These are phyloP conservation scores for Eremochloa ophiuroides DNA, from an alignment of 176 grass and related monocot species.

Conservation along the genomic window DNA sequence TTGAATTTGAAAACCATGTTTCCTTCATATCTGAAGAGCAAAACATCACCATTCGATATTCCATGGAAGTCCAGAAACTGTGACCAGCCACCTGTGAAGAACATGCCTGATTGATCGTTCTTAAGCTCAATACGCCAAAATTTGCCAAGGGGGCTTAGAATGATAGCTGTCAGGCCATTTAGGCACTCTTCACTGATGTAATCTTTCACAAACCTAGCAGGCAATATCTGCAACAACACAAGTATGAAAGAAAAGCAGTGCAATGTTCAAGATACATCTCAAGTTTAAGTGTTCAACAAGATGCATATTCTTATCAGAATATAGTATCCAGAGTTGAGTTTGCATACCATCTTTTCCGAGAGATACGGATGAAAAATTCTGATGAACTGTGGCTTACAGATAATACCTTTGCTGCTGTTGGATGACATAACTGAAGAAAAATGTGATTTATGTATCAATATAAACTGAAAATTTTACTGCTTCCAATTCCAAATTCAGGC, in stretches of 20 bases:
- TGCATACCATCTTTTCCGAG: constrained; percentile 24
- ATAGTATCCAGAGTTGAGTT: background rate
- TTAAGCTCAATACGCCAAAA: background rate
- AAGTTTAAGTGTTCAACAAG: background rate
- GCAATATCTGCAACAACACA: background rate
- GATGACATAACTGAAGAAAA: background rate
- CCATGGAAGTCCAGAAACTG: background rate
- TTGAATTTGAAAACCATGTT: constrained; percentile 12
- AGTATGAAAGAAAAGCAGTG: background rate
- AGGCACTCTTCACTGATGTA: background rate
- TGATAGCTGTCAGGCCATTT: background rate
- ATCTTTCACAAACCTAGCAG: background rate
- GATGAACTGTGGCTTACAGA: constrained; percentile 20
- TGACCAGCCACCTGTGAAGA: background rate
- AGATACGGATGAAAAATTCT: background rate
- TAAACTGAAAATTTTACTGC: background rate
- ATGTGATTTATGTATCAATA: background rate
- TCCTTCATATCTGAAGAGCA: constrained; percentile 10
- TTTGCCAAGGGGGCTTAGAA: background rate
- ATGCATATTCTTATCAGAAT: background rate
- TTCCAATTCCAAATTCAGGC: background rate
- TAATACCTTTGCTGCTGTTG: background rate
- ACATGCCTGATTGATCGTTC: background rate
- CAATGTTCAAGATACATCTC: background rate
- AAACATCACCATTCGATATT: background rate